Evolutionary conservation across 176 grass and related monocot genomes (phyloP).

Genomic region (Saccharum officinarum): DNA sequence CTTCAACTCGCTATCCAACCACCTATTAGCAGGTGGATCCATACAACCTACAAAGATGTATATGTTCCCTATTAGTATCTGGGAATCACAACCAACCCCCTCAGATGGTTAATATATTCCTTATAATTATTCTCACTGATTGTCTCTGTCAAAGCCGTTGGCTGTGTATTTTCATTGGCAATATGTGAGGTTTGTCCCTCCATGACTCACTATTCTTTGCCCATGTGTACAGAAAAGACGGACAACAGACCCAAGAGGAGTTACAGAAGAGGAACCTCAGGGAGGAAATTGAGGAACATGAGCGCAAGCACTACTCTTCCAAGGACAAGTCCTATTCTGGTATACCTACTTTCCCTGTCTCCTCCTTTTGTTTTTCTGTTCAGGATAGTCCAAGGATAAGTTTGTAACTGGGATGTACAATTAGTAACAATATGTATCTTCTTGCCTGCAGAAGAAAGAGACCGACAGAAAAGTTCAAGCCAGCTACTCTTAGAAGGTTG

Average conservation of each 20-base stretch:
- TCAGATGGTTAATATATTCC: not conserved
- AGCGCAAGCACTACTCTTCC: constrained; percentile 76
- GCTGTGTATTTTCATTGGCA: not conserved
- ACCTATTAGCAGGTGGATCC: too few species aligned
- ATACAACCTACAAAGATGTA: too few species aligned
- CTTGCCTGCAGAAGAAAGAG: constrained; percentile 73
- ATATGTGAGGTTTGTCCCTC: not conserved
- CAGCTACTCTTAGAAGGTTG: constrained; percentile 84
- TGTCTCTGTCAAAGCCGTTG: not conserved
- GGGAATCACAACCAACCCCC: not conserved
- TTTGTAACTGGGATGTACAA: not conserved
- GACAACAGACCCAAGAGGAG: constrained; percentile 91
- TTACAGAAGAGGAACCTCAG: constrained; percentile 90
- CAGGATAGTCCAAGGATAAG: not conserved
- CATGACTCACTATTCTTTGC: not conserved
- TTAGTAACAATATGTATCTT: constrained; percentile 18
- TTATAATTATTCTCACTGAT: not conserved
- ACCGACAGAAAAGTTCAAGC: constrained; percentile 66
- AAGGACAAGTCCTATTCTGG: constrained; percentile 89
- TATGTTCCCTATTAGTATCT: not conserved
- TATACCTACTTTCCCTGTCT: constrained; percentile 16
- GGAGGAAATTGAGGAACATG: constrained; percentile 90
- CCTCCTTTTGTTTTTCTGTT: not conserved
- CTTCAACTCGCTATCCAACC: too few species aligned
- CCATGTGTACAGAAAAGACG: constrained; percentile 71